Percentiles rank a stretch among this genome's conserved stretches.
Evolutionary conservation across 768 basidiomycete species (phyloP).

Genomic region (Tricholoma hemisulphureum): DNA sequence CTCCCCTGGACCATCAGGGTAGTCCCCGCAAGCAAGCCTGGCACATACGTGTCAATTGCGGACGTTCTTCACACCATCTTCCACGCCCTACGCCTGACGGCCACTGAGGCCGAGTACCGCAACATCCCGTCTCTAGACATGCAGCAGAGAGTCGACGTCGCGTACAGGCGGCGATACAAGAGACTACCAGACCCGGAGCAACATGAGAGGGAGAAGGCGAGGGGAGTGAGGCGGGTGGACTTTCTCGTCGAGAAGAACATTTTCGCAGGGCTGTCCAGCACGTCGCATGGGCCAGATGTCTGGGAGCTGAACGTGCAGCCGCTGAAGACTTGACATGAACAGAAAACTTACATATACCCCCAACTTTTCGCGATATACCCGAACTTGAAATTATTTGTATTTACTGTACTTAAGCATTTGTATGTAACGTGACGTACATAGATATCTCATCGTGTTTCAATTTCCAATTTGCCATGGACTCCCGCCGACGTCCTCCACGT

Average conservation of each 20-base stretch:
- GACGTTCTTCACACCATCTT: constrained; percentile 52
- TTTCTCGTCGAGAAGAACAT: constrained; percentile 42
- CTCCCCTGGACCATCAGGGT: constrained; percentile 38
- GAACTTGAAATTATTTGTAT: constrained; percentile 3
- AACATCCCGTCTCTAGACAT: constrained; percentile 28
- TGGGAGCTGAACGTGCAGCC: constrained; percentile 34
- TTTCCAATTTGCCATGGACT: no score
- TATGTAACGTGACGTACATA: neutral
- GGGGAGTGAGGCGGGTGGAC: constrained; percentile 55
- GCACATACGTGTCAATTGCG: constrained; percentile 32
- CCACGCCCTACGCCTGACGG: constrained; percentile 39
- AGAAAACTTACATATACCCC: constrained; percentile 9
- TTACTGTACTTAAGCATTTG: no score
- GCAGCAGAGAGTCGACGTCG: constrained; percentile 35
- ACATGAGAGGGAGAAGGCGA: constrained; percentile 39
- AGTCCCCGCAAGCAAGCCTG: constrained; percentile 17
- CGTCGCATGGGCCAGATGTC: constrained; percentile 30
- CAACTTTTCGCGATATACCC: constrained; percentile 4
- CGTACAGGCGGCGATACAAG: constrained; percentile 42
- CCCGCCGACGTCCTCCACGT: constrained; percentile 11
- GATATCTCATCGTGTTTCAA: no score
- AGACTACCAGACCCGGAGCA: constrained; percentile 28
- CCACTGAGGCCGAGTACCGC: constrained; percentile 41
- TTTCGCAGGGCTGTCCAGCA: constrained; percentile 42
- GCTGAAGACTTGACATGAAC: constrained; percentile 3